Conservation (phyloP, 148 eudicot genomes). For the Dysphania ambrosioides region DNA sequence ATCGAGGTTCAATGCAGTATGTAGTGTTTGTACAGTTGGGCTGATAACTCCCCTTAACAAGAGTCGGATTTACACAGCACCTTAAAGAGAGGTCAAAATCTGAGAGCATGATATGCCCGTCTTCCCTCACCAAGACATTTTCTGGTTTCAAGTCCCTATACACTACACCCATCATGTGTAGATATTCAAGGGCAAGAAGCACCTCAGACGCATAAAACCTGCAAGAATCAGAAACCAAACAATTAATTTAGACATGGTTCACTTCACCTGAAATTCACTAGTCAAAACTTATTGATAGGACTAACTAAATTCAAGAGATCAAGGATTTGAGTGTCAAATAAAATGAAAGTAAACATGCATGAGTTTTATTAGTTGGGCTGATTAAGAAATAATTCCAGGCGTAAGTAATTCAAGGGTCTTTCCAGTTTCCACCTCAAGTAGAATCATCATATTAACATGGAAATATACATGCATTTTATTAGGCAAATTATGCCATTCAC, state of each 20-base stretch:
- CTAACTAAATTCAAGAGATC: neutral
- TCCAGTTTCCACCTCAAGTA: neutral
- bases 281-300: neutral
- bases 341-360: too few relatives aligned
- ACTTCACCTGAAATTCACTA: neutral
- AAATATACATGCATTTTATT: neutral
- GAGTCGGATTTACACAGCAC: slow-evolving; percentile 66
- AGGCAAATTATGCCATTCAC: slow-evolving; percentile 9
- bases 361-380: too few relatives aligned
- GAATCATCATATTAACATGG: neutral
- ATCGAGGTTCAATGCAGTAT: slow-evolving; percentile 62
- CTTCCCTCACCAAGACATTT: slow-evolving; percentile 77
- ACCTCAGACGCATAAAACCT: slow-evolving; percentile 91
- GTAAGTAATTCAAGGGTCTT: too few relatives aligned
- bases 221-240: slow-evolving; percentile 13
- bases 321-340: too few relatives aligned
- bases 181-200: slow-evolving; percentile 74
- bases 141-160: slow-evolving; percentile 85
- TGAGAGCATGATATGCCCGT: slow-evolving; percentile 85
- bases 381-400: too few relatives aligned
- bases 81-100: slow-evolving; percentile 74
- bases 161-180: slow-evolving; percentile 88
- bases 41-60: slow-evolving; percentile 42
- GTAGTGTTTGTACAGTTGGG: slow-evolving; percentile 48
- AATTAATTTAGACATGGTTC: neutral